Conservation (phyloP, 495 filamentous ascomycete species). For the Symbiotaphrina buchneri region DNA sequence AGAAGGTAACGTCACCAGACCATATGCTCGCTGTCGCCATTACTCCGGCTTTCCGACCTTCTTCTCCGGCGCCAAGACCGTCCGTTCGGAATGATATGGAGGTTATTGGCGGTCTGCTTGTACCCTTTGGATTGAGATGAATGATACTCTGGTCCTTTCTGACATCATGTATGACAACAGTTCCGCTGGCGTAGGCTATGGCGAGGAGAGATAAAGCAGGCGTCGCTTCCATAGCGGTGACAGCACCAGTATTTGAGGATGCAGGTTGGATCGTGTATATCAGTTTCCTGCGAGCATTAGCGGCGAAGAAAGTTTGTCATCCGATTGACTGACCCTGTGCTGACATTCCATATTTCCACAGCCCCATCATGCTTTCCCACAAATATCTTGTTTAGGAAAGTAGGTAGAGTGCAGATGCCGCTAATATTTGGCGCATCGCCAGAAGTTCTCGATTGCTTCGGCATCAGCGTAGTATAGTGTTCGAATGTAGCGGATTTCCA, state of each 20-base stretch:
- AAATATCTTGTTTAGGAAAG: conserved; percentile 89
- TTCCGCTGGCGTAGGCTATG: conserved; percentile 61
- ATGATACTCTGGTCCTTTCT: conserved; percentile 48
- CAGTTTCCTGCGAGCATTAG: conserved; percentile 24
- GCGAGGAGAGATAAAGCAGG: conserved; percentile 72
- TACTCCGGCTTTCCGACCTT: conserved; percentile 56
- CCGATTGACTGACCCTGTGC: conserved; percentile 27
- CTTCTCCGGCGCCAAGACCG: conserved; percentile 70
- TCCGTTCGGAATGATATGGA: conserved; percentile 85
- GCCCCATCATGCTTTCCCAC: conserved; percentile 68
- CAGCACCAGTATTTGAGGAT: conserved; percentile 37
- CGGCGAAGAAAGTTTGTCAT: not conserved
- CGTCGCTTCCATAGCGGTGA: conserved; percentile 64
- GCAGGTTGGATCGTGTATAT: conserved; percentile 66
- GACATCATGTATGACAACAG: conserved; percentile 60
- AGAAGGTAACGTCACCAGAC: conserved; percentile 76
- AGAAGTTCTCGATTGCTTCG: conserved; percentile 16
- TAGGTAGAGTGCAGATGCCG: conserved; percentile 62
- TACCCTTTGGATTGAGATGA: conserved; percentile 32
- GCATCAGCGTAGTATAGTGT: conserved; percentile 66
- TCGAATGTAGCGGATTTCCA: conserved; percentile 74
- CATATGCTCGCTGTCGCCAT: conserved; percentile 59
- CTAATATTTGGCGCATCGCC: conserved; percentile 34
- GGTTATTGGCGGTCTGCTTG: conserved; percentile 32
- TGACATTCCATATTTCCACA: conserved; percentile 94